Percentiles rank a stretch among this genome's conserved stretches.
Conservation (phyloP, 2,329 filamentous ascomycete genomes). For the Nigrospora osmanthi region DNA sequence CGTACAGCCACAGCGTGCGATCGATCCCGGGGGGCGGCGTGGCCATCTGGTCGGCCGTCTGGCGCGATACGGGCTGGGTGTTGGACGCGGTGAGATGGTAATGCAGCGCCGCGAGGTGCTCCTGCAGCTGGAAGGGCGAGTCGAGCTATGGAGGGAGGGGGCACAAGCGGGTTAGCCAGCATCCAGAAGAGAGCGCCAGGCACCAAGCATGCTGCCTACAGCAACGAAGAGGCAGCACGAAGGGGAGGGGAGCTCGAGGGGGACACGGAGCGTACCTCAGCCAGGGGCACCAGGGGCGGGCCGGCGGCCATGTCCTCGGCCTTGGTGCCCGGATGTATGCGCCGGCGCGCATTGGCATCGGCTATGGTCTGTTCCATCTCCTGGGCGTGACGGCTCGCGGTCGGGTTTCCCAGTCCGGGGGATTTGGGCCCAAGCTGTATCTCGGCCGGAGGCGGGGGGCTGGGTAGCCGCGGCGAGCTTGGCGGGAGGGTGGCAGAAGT, state of each 20-base stretch:
- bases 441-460: conserved; percentile 88
- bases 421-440: conserved; percentile 82
- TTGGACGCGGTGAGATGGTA: conserved; percentile 65
- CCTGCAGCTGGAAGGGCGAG: conserved; percentile 93
- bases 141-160: conserved; percentile 84
- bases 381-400: conserved; percentile 47
- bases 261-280: conserved; percentile 53
- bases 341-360: conserved; percentile 68
- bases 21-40: conserved; percentile 77
- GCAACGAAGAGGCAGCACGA: conserved; percentile 69
- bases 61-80: conserved; percentile 65
- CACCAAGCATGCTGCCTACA: conserved; percentile 74
- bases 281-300: conserved; percentile 77
- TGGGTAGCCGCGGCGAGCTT: conserved; percentile 86
- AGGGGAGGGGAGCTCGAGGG: conserved; percentile 1
- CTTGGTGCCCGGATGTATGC: conserved; percentile 88
- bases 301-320: conserved; percentile 89
- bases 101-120: conserved; percentile 91
- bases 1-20: conserved; percentile 90
- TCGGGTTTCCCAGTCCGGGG: conserved; percentile 34
- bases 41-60: conserved; percentile 68
- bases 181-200: background rate
- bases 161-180: conserved; percentile 4
- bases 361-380: conserved; percentile 56
- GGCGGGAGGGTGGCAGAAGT: conserved; percentile 39